Conservation (phyloP, 2,329 filamentous ascomycete genomes). For the Fusarium sp. region DNA sequence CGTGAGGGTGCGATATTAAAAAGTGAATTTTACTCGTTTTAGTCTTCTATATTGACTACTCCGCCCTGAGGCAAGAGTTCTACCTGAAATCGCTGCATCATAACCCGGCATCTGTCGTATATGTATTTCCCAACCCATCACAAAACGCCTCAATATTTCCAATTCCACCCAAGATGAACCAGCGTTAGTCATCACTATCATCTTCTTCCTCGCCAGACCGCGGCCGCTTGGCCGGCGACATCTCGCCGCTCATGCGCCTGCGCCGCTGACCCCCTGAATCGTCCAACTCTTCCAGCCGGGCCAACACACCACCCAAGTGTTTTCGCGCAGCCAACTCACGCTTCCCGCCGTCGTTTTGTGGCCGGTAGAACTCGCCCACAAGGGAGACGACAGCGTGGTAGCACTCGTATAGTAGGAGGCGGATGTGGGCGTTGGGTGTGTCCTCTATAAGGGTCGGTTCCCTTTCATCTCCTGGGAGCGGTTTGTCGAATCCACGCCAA, state of each 20-base stretch:
- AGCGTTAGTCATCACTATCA: constrained; percentile 21
- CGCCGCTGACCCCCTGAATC: constrained; percentile 44
- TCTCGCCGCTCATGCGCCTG: constrained; percentile 52
- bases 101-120: constrained; percentile 9
- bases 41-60: background rate
- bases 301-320: constrained; percentile 59
- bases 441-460: constrained; percentile 53
- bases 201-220: constrained; percentile 44
- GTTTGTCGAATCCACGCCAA: constrained; percentile 57
- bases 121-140: constrained; percentile 5
- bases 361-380: constrained; percentile 66
- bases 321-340: constrained; percentile 65
- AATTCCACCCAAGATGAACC: background rate
- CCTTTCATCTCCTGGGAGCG: constrained; percentile 17
- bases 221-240: constrained; percentile 57
- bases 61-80: background rate
- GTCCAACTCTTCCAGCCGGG: constrained; percentile 56
- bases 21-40: background rate
- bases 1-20: background rate
- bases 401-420: constrained; percentile 67
- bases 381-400: constrained; percentile 65
- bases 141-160: background rate
- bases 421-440: constrained; percentile 53
- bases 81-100: constrained; percentile 7
- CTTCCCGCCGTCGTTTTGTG: constrained; percentile 57